phyloP scores from a whole-genome alignment of 1,284 basidiomycete genomes.

The Leccinum angustisporum region DNA sequence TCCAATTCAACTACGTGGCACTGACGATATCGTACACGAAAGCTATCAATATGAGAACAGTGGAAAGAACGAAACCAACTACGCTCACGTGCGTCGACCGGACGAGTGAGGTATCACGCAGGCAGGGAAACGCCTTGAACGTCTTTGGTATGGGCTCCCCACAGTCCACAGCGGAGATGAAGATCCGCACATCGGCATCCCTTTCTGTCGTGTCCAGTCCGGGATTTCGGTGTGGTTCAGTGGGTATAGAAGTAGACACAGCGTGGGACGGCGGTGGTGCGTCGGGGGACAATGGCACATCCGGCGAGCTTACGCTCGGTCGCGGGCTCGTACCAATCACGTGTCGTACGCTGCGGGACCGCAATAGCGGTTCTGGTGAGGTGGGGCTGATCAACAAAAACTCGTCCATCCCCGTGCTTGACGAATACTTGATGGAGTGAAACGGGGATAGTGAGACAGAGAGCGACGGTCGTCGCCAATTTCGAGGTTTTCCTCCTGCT shows the following conservation, averaged over 20 bases:
- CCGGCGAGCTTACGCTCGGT: slow-evolving; percentile 1
- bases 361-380: slow-evolving; percentile 4
- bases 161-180: background rate
- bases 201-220: background rate
- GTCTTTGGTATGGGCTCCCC: background rate
- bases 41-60: background rate
- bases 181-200: slow-evolving; percentile 9
- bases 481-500: background rate
- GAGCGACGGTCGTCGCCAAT: slow-evolving; percentile 17
- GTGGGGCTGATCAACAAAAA: slow-evolving; percentile 20
- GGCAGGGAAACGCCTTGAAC: background rate
- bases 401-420: slow-evolving; percentile 23
- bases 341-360: slow-evolving; percentile 12
- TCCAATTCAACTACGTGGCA: background rate
- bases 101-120: background rate
- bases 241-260: background rate
- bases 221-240: background rate
- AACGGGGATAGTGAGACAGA: slow-evolving; percentile 16
- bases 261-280: background rate
- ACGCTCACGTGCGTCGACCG: background rate
- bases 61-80: background rate
- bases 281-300: background rate
- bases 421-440: slow-evolving; percentile 18
- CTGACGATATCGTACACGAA: background rate
- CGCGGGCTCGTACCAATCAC: slow-evolving; percentile 3